Evolutionary conservation across 2,329 filamentous ascomycete genomes (phyloP).

Genomic region (Balansia obtecta): DNA sequence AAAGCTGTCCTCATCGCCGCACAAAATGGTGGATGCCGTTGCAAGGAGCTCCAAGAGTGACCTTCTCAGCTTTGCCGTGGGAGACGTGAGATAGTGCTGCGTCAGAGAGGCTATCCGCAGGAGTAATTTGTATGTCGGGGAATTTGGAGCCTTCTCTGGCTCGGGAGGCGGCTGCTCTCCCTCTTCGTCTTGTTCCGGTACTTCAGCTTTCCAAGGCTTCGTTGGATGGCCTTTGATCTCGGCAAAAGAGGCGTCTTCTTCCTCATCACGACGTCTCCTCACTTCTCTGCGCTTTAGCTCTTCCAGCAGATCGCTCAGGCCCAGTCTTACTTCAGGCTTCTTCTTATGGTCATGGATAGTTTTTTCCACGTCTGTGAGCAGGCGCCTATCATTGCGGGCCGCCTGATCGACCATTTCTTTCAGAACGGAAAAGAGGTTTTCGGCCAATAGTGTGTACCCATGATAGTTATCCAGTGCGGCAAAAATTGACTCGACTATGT

Average conservation of each 20-base stretch:
- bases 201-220: slow-evolving; percentile 25
- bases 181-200: slow-evolving; percentile 19
- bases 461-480: slow-evolving; percentile 90
- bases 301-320: slow-evolving; percentile 34
- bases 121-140: slow-evolving; percentile 70
- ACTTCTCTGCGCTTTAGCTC: slow-evolving; percentile 48
- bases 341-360: slow-evolving; percentile 31
- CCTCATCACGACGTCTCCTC: slow-evolving; percentile 20
- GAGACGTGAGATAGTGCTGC: slow-evolving; percentile 81
- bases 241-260: slow-evolving; percentile 17
- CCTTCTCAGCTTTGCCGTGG: slow-evolving; percentile 64
- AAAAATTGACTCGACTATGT: slow-evolving; percentile 84
- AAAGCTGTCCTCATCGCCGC: slow-evolving; percentile 68
- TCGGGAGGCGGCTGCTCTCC: slow-evolving; percentile 22
- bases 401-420: slow-evolving; percentile 76
- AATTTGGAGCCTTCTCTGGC: slow-evolving; percentile 49
- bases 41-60: slow-evolving; percentile 67
- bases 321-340: slow-evolving; percentile 16
- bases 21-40: slow-evolving; percentile 59
- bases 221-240: slow-evolving; percentile 17
- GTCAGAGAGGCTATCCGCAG: slow-evolving; percentile 71
- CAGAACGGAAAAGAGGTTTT: slow-evolving; percentile 72
- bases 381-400: slow-evolving; percentile 41
- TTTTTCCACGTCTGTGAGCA: slow-evolving; percentile 29
- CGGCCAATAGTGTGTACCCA: slow-evolving; percentile 77